phyloP scores from a whole-genome alignment of 2,329 filamentous ascomycete species.

The Hypoxylon sp. region DNA sequence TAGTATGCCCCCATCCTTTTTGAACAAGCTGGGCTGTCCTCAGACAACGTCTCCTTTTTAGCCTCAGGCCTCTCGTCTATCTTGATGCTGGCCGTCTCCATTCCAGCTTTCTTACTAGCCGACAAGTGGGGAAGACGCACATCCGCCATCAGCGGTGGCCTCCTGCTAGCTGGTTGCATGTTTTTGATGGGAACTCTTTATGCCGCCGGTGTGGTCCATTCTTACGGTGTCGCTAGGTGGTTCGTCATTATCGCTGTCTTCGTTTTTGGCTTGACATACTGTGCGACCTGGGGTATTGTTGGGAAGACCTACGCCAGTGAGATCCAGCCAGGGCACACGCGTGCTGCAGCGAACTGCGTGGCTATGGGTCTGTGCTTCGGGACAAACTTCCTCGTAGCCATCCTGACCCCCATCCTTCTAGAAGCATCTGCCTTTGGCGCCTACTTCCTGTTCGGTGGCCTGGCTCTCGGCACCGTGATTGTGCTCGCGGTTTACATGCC shows the following conservation, averaged over 20 bases:
- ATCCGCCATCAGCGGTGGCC: constrained; percentile 67
- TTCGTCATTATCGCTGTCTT: constrained; percentile 66
- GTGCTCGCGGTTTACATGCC: constrained; percentile 63
- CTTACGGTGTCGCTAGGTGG: constrained; percentile 61
- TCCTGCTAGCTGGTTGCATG: constrained; percentile 65
- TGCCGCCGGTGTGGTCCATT: constrained; percentile 61
- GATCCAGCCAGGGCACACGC: constrained; percentile 69
- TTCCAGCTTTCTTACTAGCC: constrained; percentile 69
- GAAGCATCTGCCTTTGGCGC: constrained; percentile 59
- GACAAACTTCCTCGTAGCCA: constrained; percentile 59
- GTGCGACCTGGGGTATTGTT: constrained; percentile 67
- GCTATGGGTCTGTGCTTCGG: constrained; percentile 58
- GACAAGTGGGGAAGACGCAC: constrained; percentile 71
- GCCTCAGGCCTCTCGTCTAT: constrained; percentile 73
- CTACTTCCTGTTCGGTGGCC: constrained; percentile 63
- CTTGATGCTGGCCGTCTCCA: constrained; percentile 69
- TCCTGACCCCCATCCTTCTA: constrained; percentile 61
- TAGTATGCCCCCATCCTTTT: constrained; percentile 74
- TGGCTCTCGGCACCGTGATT: constrained; percentile 57
- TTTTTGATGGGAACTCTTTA: constrained; percentile 68
- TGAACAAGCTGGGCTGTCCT: constrained; percentile 69
- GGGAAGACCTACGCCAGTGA: constrained; percentile 71
- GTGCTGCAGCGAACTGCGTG: constrained; percentile 68
- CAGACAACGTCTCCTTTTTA: constrained; percentile 68
- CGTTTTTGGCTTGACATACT: constrained; percentile 63